These are phyloP conservation scores for Aspergillus pseudoviridinutans DNA, from an alignment of 2,329 filamentous ascomycete species.

Conservation along the genomic window DNA sequence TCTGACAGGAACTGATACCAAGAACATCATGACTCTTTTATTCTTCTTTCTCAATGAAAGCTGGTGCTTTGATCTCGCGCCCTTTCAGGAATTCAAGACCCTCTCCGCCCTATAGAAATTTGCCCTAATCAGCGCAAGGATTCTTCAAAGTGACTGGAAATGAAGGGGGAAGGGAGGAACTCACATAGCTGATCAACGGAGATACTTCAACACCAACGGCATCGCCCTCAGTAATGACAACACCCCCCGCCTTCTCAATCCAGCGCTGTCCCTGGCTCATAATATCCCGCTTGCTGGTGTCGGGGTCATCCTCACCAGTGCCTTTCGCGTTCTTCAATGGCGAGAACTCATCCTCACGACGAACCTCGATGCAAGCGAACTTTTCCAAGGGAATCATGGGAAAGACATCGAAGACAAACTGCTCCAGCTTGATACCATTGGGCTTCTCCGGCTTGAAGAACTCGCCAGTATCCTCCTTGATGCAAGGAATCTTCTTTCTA, in stretches of 20 bases:
- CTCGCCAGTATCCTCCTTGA: conserved; percentile 72
- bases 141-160: background rate
- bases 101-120: conserved; percentile 53
- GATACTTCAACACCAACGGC: conserved; percentile 79
- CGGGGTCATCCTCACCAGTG: conserved; percentile 86
- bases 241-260: conserved; percentile 73
- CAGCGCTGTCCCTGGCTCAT: conserved; percentile 85
- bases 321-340: conserved; percentile 88
- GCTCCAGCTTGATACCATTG: conserved; percentile 98
- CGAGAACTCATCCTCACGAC: conserved; percentile 95
- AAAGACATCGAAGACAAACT: conserved; percentile 99
- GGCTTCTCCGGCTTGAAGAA: conserved; percentile 87
- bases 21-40: conserved; percentile 11
- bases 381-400: conserved; percentile 78
- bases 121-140: background rate
- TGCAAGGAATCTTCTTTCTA: conserved; percentile 93
- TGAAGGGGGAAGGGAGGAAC: conserved; percentile 37
- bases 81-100: conserved; percentile 59
- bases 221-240: conserved; percentile 61
- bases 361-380: conserved; percentile 95
- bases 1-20: background rate
- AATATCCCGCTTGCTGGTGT: conserved; percentile 88
- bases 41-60: conserved; percentile 60
- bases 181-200: conserved; percentile 91
- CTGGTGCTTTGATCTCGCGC: conserved; percentile 59